These are phyloP conservation scores for Trichophaea hybrida DNA, from an alignment of 2,329 filamentous ascomycete genomes.

Conservation along the genomic window DNA sequence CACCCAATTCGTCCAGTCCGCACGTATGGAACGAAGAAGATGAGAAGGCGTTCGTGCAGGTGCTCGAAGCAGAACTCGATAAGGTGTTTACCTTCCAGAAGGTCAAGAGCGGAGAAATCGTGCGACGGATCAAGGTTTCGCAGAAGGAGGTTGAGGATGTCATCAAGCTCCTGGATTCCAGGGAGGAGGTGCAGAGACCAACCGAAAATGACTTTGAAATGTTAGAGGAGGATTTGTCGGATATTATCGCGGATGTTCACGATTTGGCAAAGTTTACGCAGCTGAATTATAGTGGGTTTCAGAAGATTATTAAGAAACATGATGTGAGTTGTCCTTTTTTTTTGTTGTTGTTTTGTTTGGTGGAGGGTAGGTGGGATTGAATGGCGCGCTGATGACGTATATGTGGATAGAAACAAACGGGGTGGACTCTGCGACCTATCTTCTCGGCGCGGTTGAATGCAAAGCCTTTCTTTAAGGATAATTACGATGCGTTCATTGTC, in stretches of 20 bases:
- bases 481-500: slow-evolving; percentile 91
- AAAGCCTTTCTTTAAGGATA: slow-evolving; percentile 97
- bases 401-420: slow-evolving; percentile 63
- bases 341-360: neutral
- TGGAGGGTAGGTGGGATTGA: neutral
- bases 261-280: slow-evolving; percentile 97
- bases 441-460: slow-evolving; percentile 89
- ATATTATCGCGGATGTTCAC: slow-evolving; percentile 96
- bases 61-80: slow-evolving; percentile 82
- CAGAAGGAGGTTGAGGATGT: slow-evolving; percentile 85
- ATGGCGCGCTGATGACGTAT: neutral
- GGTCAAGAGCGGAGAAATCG: slow-evolving; percentile 92
- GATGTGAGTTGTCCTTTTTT: slow-evolving; percentile 46
- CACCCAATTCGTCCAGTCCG: slow-evolving; percentile 33
- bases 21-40: slow-evolving; percentile 75
- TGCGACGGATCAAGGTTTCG: slow-evolving; percentile 71
- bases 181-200: slow-evolving; percentile 36
- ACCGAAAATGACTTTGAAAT: slow-evolving; percentile 87
- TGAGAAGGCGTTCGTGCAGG: slow-evolving; percentile 71
- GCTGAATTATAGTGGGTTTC: slow-evolving; percentile 96
- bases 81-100: slow-evolving; percentile 97
- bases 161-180: slow-evolving; percentile 51
- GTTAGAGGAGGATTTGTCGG: slow-evolving; percentile 85
- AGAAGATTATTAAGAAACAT: slow-evolving; percentile 99
- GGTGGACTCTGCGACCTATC: slow-evolving; percentile 86